These are phyloP conservation scores for Cercospora brassicicola DNA, from an alignment of 2,329 filamentous ascomycete genomes.

Conservation along the genomic window DNA sequence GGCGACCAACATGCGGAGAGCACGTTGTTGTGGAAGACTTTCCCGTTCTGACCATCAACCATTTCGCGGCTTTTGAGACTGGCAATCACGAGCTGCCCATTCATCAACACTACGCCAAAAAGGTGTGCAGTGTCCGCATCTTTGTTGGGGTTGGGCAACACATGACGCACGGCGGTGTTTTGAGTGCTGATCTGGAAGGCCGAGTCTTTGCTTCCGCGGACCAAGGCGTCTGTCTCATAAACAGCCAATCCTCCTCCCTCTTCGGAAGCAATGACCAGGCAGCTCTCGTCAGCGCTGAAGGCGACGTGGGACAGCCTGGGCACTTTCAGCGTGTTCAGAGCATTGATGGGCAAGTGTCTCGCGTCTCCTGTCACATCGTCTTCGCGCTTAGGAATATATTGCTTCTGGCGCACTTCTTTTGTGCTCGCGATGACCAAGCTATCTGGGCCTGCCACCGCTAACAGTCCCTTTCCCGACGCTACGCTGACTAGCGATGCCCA, in stretches of 20 bases:
- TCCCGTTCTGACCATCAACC: conserved; percentile 59
- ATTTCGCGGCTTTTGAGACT: conserved; percentile 70
- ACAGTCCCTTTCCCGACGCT: conserved; percentile 73
- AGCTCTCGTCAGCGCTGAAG: conserved; percentile 87
- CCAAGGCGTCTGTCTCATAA: conserved; percentile 71
- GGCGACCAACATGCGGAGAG: conserved; percentile 88
- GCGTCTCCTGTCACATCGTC: conserved; percentile 43
- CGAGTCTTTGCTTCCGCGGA: conserved; percentile 65
- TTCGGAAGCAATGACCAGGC: conserved; percentile 79
- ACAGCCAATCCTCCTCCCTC: conserved; percentile 77
- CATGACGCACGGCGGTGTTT: conserved; percentile 67
- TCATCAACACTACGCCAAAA: conserved; percentile 75
- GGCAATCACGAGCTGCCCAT: conserved; percentile 80
- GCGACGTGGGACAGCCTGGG: conserved; percentile 81
- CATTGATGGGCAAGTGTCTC: conserved; percentile 50
- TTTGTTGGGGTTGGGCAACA: conserved; percentile 75
- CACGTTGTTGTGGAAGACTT: conserved; percentile 69
- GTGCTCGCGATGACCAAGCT: conserved; percentile 74
- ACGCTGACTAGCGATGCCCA: conserved; percentile 82
- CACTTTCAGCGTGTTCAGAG: conserved; percentile 63
- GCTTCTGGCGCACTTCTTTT: conserved; percentile 73
- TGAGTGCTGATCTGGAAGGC: conserved; percentile 77
- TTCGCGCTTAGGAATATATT: conserved; percentile 49
- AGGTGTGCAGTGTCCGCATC: conserved; percentile 63
- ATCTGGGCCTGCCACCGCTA: conserved; percentile 85